Base-by-base conservation (phyloP, 345 rosid species). In the Pistacia integerrima region DNA sequence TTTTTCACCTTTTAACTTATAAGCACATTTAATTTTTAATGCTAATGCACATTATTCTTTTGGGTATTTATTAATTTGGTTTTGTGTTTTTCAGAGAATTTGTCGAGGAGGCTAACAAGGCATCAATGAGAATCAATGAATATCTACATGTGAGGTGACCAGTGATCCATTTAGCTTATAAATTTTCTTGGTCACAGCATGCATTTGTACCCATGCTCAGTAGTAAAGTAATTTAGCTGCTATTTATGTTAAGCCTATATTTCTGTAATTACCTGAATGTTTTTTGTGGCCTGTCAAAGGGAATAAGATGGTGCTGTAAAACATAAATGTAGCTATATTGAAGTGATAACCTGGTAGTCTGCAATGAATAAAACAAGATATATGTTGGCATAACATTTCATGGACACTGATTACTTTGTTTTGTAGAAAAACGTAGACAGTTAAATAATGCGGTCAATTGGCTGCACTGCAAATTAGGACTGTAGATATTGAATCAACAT, bases 91-190 rank as follows among this genome's bases (percentile, higher is more conserved):
- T 71, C 78, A 93, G 99, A 83, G 95, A 94, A 79, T 96, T 85
- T 82, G 94, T 96, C 52, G 93, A 88, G 86, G 97, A 87, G 84
- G 99, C 99, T 77, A 88, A 71, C 80, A 87, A 88, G 83, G 99
- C 99, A 67, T 88, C 97, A 16, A 83, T 96, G 86, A 89, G 86
- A 72, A 88, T 96, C 74, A 88, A 87, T 80, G 94, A 93, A 74
- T 96, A 96, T 91, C 93, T 96, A 87, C 99, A 96, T 93, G 99
- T 96, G 97, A 96, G 99, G 93, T 90, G 94, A 93, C 97, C 88
- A 76, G 64, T 77, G 79, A 82, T 84, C 64, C 83, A 60, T 77
- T 76, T 83, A 44, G 64, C 70, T 64, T 72, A 49, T 49, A 60
- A 65, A 18, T 64, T 56, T 70, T 57, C 2, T 64, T 58, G 64